Percentiles rank a stretch among this genome's conserved stretches.
phyloP scores from a whole-genome alignment of 2,329 filamentous ascomycete species.

The Pezicula carpinea region DNA sequence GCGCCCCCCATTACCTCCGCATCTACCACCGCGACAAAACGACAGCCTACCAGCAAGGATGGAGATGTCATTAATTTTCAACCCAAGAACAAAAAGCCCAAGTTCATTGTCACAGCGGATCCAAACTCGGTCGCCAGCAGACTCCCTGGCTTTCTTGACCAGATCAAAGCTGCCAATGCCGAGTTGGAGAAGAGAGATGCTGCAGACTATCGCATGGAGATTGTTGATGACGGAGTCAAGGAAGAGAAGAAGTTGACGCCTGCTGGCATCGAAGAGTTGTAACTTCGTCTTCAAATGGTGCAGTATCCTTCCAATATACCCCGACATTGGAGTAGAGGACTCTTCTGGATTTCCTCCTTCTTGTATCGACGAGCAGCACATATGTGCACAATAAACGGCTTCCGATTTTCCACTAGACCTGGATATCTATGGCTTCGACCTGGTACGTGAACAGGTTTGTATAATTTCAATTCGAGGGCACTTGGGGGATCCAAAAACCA shows the following conservation, averaged over 20 bases:
- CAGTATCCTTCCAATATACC: no score
- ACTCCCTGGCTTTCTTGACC: constrained; percentile 5
- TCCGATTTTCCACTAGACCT: no score
- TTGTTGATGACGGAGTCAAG: background rate
- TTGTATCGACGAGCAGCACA: no score
- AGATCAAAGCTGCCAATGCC: constrained; percentile 7
- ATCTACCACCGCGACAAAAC: background rate
- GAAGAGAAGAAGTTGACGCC: no score
- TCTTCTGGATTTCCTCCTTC: no score
- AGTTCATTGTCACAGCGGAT: constrained; percentile 1
- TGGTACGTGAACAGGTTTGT: background rate
- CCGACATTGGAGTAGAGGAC: no score
- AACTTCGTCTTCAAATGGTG: no score
- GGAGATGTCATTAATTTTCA: constrained; percentile 5
- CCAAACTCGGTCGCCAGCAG: constrained; percentile 1
- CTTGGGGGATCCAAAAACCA: constrained; percentile 8
- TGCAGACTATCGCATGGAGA: background rate
- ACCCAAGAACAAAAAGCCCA: constrained; percentile 4
- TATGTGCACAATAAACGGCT: no score
- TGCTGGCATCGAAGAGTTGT: no score
- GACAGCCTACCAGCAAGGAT: background rate
- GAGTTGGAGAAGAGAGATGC: constrained; percentile 2
- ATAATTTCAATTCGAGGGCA: background rate
- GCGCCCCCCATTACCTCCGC: background rate
- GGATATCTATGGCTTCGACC: background rate